A percentile compares a stretch with the other conserved stretches of the same genome.
These are phyloP conservation scores for Bryum argenteum DNA, from an alignment of 225 moss, liverwort and hornwort genomes.

Conservation along the genomic window DNA sequence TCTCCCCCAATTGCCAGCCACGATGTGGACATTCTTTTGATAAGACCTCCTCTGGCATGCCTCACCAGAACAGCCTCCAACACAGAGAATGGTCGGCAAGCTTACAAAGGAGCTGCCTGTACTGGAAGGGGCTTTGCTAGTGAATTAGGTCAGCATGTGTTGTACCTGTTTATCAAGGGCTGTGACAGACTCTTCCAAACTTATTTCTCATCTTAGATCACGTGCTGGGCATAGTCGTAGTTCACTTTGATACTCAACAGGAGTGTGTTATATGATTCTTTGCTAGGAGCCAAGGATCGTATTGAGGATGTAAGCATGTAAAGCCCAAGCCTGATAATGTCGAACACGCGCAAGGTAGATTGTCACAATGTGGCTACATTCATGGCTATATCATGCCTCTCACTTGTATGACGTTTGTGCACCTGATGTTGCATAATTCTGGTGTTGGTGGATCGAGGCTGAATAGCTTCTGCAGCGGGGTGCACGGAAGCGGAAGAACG, in stretches of 20 bases:
- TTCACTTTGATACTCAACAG: slow-evolving; percentile 19
- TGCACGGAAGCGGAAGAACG: too few relatives aligned
- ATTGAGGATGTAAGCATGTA: slow-evolving; percentile 17
- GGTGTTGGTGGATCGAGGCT: too few relatives aligned
- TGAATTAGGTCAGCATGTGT: slow-evolving; percentile 14
- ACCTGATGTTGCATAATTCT: too few relatives aligned
- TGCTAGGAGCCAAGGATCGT: slow-evolving; percentile 26
- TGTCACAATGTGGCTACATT: too few relatives aligned
- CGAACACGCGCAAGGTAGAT: too few relatives aligned
- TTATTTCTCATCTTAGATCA: background rate
- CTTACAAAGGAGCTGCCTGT: slow-evolving; percentile 12
- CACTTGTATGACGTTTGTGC: too few relatives aligned
- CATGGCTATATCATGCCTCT: too few relatives aligned
- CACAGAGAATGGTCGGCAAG: slow-evolving; percentile 11
- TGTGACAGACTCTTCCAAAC: background rate
- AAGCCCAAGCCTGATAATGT: too few relatives aligned
- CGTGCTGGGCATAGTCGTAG: slow-evolving; percentile 13
- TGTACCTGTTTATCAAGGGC: slow-evolving; percentile 3
- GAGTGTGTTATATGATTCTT: slow-evolving; percentile 17
- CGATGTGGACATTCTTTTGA: slow-evolving; percentile 19
- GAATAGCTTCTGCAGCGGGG: too few relatives aligned
- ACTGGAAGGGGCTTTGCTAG: slow-evolving; percentile 19
- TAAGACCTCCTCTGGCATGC: background rate
- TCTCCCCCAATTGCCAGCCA: slow-evolving; percentile 3
- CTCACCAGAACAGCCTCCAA: slow-evolving; percentile 9